Percentiles rank a stretch among this genome's conserved stretches.
Conservation (phyloP, 768 basidiomycete genomes). For the Suillus spraguei region DNA sequence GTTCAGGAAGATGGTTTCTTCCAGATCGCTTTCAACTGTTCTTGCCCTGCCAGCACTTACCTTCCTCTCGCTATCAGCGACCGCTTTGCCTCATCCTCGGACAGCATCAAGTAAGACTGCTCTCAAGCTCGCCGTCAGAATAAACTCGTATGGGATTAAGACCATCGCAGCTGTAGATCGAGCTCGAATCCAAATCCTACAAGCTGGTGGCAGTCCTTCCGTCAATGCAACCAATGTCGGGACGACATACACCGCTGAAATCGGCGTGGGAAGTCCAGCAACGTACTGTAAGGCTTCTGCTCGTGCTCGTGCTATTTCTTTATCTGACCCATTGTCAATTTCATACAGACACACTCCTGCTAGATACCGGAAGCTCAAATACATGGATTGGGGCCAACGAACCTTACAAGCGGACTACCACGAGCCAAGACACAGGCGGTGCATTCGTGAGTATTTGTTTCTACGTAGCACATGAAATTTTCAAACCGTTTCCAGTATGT, state of each 20-base stretch:
- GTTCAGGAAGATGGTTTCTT: slow-evolving; percentile 10
- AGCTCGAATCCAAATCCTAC: slow-evolving; percentile 2
- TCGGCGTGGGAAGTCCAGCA: slow-evolving; percentile 19
- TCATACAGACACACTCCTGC: slow-evolving; percentile 19
- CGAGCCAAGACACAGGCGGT: slow-evolving; percentile 40
- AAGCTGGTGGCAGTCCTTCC: slow-evolving; percentile 5
- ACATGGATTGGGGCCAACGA: slow-evolving; percentile 56
- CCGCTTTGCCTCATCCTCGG: slow-evolving; percentile 1
- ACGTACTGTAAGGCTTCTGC: slow-evolving; percentile 13
- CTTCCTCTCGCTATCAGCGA: slow-evolving; percentile 1
- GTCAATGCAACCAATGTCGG: slow-evolving; percentile 20
- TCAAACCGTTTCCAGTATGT: slow-evolving; percentile 1
- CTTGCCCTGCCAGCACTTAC: slow-evolving; percentile 4
- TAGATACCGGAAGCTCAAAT: slow-evolving; percentile 40
- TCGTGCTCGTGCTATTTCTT: background rate
- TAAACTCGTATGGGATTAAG: background rate
- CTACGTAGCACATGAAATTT: background rate
- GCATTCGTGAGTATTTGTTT: background rate
- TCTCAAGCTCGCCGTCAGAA: slow-evolving; percentile 7
- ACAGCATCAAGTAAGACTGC: background rate
- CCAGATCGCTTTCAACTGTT: slow-evolving; percentile 4
- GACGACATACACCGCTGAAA: slow-evolving; percentile 12
- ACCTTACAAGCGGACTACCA: slow-evolving; percentile 43
- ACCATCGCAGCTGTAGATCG: slow-evolving; percentile 9
- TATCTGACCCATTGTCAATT: background rate